Base-by-base conservation (phyloP, 306 rosid species). In the Ormosia semicastrata region DNA sequence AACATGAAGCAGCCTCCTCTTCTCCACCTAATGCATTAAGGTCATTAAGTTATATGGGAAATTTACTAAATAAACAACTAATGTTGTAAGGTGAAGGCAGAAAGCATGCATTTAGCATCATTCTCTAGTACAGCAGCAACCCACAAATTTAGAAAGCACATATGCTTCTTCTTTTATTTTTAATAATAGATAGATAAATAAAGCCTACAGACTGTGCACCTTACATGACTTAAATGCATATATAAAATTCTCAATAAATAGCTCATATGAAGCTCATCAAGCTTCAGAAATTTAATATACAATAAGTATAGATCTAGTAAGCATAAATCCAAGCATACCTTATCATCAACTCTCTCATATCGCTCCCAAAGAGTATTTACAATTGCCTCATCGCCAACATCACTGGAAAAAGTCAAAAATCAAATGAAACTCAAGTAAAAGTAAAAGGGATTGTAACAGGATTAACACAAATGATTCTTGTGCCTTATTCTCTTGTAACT, bases 361-460 rank as follows among this genome's bases (percentile, higher is more conserved):
- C 94, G 89, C 85, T 88, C 93, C 99, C 99, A 95, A 46, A 95
- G 93, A 83, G 91, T 86, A 85, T 89, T 93, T 60, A 95, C 75
- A 83, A 95, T 89, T 24, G 92, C 99, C 88, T 95, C 99, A 30
- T 95, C 95, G 17, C 98, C 99, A 77, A 82, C 86, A 75, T 92
- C 98, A 86, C 99, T 95, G 86, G 75, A 82, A 82, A 75, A 79
- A 60, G 50, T 68, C 6, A 68, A 81, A 81, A 78, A 33, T 59
- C 44, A 72, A 67, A 85, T 52, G 71, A 58, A 77, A 76, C 59
- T 67, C 46, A 33, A 13, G 32, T 17, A 49, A 34, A 43, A 56
- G 74, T 15, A 84, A 76, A 78, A 78, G n/a, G 33, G 14, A 66
- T 58, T 30, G 47, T 39, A 57, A 64, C 67, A 49, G 33, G 24